Evolutionary conservation across 345 rosid genomes (phyloP), one percentile per base, ranked within the genome.

Genomic region (Hypericum perforatum): DNA sequence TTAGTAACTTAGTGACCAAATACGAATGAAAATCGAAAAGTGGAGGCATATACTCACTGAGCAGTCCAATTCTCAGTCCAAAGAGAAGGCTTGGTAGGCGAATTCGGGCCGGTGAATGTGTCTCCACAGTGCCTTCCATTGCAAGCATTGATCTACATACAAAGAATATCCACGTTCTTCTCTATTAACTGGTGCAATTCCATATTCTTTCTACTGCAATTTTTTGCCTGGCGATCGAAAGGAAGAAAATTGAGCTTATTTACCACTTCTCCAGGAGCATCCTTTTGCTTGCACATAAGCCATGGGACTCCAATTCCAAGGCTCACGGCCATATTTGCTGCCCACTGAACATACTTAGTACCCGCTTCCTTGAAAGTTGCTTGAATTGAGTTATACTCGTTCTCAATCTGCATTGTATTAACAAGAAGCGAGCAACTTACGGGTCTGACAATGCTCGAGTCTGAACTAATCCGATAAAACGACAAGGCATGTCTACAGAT

Each of bases 21-120:
- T 39, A 7, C 9, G n/a, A 14, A 22, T 8, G 13, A 13, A 11
- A n/a, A 2, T 11, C 11, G 4, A 10, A 5, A 9, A 9, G 39
- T 3, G 22, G 16, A 48, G 15, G 7, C 8, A 52, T 3, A 11
- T 37, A 64, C 94, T 75, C 52, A 87, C 94, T 88, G 94, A 41
- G 97, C 83, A 54, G 97, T 94, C 97, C 99, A 94, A 58, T 94
- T 94, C 74, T 89, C 99, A 3, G 99, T 94, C 97, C 97, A 94
- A 11, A 94, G 32, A 43, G 73, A 44, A 12, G 99, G 99, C 62
- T 94, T 94, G 72, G 82, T 9, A 0, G 81, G 82, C 45, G 9
- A 75, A 65, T 94, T 94, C 8, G 97, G 99, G 54, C 99, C 97
- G 6, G 70, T 62, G 73, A 86, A 94, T 16, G 99, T 89, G 60